Percentiles rank a stretch among this genome's conserved stretches.
These are phyloP conservation scores for Kuraishia borneana DNA, from an alignment of 805 yeast species.

Conservation along the genomic window DNA sequence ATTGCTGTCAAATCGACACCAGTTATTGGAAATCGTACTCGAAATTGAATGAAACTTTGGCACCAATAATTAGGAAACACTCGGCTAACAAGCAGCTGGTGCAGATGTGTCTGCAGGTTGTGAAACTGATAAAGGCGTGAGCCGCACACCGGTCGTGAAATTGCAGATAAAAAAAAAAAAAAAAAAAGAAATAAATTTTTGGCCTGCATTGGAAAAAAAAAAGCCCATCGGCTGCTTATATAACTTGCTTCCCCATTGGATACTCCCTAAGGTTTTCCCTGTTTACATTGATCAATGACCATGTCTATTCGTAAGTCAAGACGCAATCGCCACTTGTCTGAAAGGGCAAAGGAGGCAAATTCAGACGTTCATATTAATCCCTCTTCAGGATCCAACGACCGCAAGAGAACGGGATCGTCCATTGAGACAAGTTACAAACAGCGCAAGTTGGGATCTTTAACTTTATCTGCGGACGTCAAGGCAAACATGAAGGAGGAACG, in stretches of 20 bases:
- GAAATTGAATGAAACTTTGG: background rate
- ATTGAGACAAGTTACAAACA: too few relatives aligned
- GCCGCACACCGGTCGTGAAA: background rate
- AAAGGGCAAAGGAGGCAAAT: background rate
- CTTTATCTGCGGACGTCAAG: too few relatives aligned
- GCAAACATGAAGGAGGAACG: background rate
- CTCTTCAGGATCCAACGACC: background rate
- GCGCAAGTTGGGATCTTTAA: too few relatives aligned
- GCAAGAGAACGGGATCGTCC: background rate
- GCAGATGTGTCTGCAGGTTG: background rate
- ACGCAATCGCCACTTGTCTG: background rate
- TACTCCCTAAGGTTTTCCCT: background rate
- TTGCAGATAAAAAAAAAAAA: background rate
- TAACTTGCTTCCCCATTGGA: background rate
- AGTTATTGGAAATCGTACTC: background rate
- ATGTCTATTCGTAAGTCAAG: background rate
- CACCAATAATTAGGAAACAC: background rate
- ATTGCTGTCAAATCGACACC: slow-evolving; percentile 3
- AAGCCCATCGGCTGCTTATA: too few relatives aligned
- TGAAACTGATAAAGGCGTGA: background rate
- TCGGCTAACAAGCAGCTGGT: background rate
- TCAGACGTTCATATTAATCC: background rate
- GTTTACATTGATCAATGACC: background rate
- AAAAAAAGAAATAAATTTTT: too few relatives aligned
- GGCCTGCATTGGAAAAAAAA: background rate